Base-by-base conservation (phyloP, 2,329 filamentous ascomycete genomes). In the Colletotrichum endophyticum region DNA sequence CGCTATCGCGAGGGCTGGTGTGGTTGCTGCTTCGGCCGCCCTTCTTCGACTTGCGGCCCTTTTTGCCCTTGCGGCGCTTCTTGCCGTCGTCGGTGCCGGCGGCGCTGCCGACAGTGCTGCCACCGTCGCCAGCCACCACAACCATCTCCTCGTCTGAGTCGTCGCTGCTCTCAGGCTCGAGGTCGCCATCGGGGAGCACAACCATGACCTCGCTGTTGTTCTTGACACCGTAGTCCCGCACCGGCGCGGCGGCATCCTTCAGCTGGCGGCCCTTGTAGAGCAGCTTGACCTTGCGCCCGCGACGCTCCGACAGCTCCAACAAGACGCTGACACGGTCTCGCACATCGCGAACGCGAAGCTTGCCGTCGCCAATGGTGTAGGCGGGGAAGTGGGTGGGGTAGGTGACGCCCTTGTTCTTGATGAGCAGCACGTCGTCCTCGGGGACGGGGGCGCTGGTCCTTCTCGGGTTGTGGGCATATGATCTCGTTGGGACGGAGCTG, bases 341-440 rank as follows among this genome's bases (percentile, higher is more conserved):
- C 36, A 96, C 88, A 80, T 95, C 93, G 70, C 88, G 85, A 39
- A 95, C 91, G 39, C 88, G 89, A 72, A 96, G 86, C 81, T 94
- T 93, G 63, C 94, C 94, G 82, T 95, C 93, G 74, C 92, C 93
- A 81, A 96, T 96, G 75, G 92, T 91, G 83, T 93, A 95, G 15
- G 93, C 93, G 1, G 95, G 93, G 80, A 96, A 96, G 80, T 94
- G 92, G 62, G 94, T 90, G 1, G 92, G 91, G 81, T 94, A 94
- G 63, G 90, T 91, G 71, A 91, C 86, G 72, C 91, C 90, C 82
- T 92, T 92, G 84, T 93, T 90, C 84, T 93, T 94, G 84, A 96
- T 90, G 49, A 94, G 84, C 34, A 96, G 86, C 13, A 95, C 88
- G 81, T 96, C 94, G 76, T 94, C 94, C 78, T 94, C 93, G 78